Conservation (phyloP, 257 asterid species). For the Hygrophila difformis region DNA sequence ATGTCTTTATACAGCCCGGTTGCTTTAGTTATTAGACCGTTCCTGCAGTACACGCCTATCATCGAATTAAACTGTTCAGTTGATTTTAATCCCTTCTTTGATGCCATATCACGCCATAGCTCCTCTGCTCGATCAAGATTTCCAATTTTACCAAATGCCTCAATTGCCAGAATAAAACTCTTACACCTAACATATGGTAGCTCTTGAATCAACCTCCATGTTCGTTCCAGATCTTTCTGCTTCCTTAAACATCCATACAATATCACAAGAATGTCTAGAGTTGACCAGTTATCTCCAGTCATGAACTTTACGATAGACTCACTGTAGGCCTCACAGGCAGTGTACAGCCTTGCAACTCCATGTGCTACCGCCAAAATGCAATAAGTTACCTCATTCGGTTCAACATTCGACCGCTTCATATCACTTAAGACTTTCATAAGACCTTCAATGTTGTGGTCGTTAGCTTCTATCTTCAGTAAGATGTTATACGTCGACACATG, state of each 20-base stretch:
- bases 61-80: conserved; percentile 67
- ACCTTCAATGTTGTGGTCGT: conserved; percentile 68
- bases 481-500: conserved; percentile 77
- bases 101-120: conserved; percentile 55
- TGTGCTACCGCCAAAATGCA: conserved; percentile 76
- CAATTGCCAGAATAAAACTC: conserved; percentile 64
- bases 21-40: conserved; percentile 69
- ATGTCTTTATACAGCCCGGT: conserved; percentile 69
- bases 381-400: conserved; percentile 73
- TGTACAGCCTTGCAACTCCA: conserved; percentile 75
- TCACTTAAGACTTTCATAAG: conserved; percentile 52
- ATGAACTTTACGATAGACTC: conserved; percentile 48
- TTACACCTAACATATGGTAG: conserved; percentile 48
- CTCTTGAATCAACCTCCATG: conserved; percentile 46
- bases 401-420: conserved; percentile 47
- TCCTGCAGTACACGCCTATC: conserved; percentile 67
- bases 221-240: conserved; percentile 48
- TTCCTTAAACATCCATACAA: conserved; percentile 61
- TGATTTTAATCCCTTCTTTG: conserved; percentile 49
- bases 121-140: conserved; percentile 60
- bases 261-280: conserved; percentile 59
- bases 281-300: conserved; percentile 81
- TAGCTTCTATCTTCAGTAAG: conserved; percentile 67
- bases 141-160: conserved; percentile 76
- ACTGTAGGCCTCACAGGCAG: conserved; percentile 62